Percentiles rank a stretch among this genome's conserved stretches.
phyloP scores from a whole-genome alignment of 352 stramenopile genomes.

The Phytophthora syringae region DNA sequence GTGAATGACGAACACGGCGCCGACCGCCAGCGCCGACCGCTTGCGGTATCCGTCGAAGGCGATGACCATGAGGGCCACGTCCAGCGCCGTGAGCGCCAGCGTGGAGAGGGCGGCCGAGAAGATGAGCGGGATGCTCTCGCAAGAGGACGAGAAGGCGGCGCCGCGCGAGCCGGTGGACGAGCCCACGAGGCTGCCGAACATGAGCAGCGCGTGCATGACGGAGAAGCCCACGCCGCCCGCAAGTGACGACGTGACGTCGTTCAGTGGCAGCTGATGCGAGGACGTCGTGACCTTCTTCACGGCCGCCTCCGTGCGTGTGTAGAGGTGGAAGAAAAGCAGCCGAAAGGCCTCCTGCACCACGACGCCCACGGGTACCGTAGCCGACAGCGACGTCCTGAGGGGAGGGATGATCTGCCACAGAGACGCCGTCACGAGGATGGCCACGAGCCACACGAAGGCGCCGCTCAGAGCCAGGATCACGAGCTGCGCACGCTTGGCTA shows the following conservation, averaged over 20 bases:
- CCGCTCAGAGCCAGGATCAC: conserved; percentile 83
- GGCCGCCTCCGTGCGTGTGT: conserved; percentile 74
- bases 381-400: conserved; percentile 75
- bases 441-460: conserved; percentile 85
- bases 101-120: conserved; percentile 74
- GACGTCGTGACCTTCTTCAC: conserved; percentile 82
- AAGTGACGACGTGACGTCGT: conserved; percentile 84
- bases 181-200: conserved; percentile 82
- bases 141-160: conserved; percentile 77
- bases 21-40: conserved; percentile 50
- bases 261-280: conserved; percentile 81
- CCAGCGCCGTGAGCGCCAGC: conserved; percentile 75
- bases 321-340: conserved; percentile 76
- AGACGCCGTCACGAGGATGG: conserved; percentile 78
- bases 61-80: conserved; percentile 85
- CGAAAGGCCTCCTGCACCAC: conserved; percentile 78
- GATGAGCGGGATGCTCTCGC: conserved; percentile 73
- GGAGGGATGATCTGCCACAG: conserved; percentile 80
- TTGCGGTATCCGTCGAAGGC: conserved; percentile 86
- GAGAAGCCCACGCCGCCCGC: conserved; percentile 82
- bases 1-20: conserved; percentile 71
- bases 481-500: conserved; percentile 83
- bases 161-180: conserved; percentile 72
- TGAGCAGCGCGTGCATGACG: conserved; percentile 85
- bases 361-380: conserved; percentile 75